Evolutionary conservation across 495 filamentous ascomycete genomes (phyloP).

Genomic region (Neurospora intermedia): DNA sequence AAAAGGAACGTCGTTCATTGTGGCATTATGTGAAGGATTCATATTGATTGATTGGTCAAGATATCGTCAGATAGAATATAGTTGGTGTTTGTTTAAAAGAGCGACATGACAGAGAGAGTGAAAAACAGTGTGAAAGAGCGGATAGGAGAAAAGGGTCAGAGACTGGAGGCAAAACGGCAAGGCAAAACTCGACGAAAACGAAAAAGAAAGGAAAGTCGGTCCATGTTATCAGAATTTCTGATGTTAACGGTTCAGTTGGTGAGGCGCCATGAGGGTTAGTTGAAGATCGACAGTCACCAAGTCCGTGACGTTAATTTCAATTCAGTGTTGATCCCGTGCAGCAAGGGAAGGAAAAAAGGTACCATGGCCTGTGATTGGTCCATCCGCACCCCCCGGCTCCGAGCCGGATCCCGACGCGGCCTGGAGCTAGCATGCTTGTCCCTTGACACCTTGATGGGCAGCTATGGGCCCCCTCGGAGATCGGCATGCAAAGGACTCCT

Average conservation of each 20-base stretch:
- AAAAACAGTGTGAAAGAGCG: not conserved
- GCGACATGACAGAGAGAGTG: not conserved
- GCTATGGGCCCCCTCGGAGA: not conserved
- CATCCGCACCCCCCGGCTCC: not conserved
- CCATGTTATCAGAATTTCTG: not conserved
- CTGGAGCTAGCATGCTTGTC: not conserved
- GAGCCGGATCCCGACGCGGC: not conserved
- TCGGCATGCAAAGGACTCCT: not conserved
- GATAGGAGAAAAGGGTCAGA: not conserved
- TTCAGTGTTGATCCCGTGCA: not conserved
- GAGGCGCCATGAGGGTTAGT: not conserved
- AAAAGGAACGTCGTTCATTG: not conserved
- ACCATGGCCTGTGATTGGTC: not conserved
- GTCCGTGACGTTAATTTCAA: not conserved
- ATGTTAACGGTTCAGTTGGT: not conserved
- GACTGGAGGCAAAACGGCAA: not conserved
- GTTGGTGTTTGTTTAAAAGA: not conserved
- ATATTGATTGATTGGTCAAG: not conserved
- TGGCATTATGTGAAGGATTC: not conserved
- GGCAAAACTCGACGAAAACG: not conserved
- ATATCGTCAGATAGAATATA: not conserved
- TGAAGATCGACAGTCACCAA: not conserved
- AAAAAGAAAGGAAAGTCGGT: not conserved
- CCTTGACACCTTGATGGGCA: not conserved
- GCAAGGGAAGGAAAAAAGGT: not conserved